Conservation (phyloP, 139 green algal genomes). For the Ostreobium quekettii region DNA sequence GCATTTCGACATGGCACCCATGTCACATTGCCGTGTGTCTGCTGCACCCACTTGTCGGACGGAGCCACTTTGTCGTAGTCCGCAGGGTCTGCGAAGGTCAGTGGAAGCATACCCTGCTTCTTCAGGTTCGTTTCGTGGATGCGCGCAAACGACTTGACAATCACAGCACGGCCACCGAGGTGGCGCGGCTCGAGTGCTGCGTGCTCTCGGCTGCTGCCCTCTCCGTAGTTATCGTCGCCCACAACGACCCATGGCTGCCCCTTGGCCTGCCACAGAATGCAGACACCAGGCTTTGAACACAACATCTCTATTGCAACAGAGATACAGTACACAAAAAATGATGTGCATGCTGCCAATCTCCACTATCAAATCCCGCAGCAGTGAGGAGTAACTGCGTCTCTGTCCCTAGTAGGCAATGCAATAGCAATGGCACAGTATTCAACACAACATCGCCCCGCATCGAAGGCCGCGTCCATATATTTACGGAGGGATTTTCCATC, state of each 20-base stretch:
- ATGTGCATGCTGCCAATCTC: too few relatives aligned
- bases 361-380: too few relatives aligned
- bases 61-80: constrained; percentile 86
- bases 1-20: too few relatives aligned
- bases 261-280: constrained; percentile 25
- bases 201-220: constrained; percentile 84
- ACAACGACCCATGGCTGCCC: constrained; percentile 77
- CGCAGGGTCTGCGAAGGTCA: constrained; percentile 75
- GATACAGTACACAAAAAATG: too few relatives aligned
- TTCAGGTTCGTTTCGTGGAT: constrained; percentile 98
- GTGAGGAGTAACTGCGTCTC: too few relatives aligned
- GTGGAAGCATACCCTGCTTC: constrained; percentile 82
- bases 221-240: constrained; percentile 89
- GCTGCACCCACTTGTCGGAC: constrained; percentile 30
- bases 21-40: too few relatives aligned
- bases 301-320: too few relatives aligned
- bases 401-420: too few relatives aligned
- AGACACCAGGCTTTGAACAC: background rate
- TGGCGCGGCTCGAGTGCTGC: constrained; percentile 90
- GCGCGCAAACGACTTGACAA: constrained; percentile 91
- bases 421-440: too few relatives aligned
- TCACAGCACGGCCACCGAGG: constrained; percentile 76
- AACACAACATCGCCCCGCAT: too few relatives aligned
- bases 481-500: too few relatives aligned
- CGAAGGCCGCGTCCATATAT: too few relatives aligned